Conservation (phyloP, 306 rosid species). For the Carpinus fangiana region DNA sequence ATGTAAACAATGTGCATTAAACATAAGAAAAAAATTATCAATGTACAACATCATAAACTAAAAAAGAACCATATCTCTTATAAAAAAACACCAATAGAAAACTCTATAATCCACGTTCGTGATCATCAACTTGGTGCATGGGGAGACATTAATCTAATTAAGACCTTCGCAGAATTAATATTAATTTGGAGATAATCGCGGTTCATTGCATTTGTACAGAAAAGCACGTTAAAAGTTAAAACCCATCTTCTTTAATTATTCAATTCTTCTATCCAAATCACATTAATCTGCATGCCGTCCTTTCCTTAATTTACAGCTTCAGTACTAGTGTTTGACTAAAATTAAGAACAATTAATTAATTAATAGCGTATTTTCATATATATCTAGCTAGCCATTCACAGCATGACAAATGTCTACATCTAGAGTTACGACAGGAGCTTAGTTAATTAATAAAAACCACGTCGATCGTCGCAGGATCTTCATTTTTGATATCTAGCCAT, state of each 20-base stretch:
- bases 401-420: not conserved
- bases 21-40: no score
- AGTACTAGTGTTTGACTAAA: slow-evolving; percentile 9
- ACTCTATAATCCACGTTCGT: no score
- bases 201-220: slow-evolving; percentile 50
- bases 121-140: no score
- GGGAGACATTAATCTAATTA: no score
- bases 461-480: slow-evolving; percentile 19
- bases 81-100: no score
- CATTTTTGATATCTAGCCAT: slow-evolving; percentile 21
- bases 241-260: slow-evolving; percentile 22
- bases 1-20: no score
- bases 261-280: slow-evolving; percentile 26
- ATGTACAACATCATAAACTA: no score
- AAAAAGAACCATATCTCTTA: no score
- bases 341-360: slow-evolving; percentile 15
- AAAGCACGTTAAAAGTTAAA: slow-evolving; percentile 23
- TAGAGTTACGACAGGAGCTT: slow-evolving; percentile 23
- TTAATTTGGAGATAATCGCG: slow-evolving; percentile 35
- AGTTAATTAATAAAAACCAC: not conserved
- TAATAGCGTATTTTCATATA: no score
- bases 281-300: not conserved
- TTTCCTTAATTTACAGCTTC: slow-evolving; percentile 5
- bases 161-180: slow-evolving; percentile 48
- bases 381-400: no score